Conservation (phyloP, 257 asterid genomes). For the Verbena officinalis region DNA sequence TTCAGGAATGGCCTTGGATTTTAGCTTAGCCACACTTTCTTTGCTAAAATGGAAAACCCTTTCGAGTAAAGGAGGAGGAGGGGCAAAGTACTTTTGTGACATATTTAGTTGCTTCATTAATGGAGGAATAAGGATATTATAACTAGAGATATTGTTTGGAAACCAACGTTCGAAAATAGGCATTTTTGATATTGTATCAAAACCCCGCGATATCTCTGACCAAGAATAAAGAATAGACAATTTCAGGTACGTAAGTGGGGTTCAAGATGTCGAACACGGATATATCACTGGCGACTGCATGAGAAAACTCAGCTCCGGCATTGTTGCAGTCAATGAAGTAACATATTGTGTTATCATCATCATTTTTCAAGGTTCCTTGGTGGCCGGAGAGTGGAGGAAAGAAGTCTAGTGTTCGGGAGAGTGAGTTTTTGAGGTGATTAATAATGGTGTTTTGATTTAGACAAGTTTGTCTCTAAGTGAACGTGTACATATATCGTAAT, state of each 20-base stretch:
- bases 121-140: no score
- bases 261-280: conserved; percentile 31
- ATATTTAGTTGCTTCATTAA: no score
- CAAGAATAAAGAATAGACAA: conserved; percentile 36
- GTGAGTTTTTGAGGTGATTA: conserved; percentile 46
- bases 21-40: no score
- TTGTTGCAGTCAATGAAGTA: conserved; percentile 46
- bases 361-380: conserved; percentile 25
- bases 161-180: no score
- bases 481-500: no score
- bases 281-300: conserved; percentile 33
- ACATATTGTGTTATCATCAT: conserved; percentile 23
- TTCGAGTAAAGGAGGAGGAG: no score
- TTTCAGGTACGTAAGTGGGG: conserved; percentile 26
- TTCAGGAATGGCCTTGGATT: no score
- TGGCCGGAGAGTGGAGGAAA: conserved; percentile 68
- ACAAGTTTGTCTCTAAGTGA: conserved; percentile 21
- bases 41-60: no score
- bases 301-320: conserved; percentile 41
- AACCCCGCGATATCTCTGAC: no score
- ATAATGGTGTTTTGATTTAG: conserved; percentile 19
- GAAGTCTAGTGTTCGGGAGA: conserved; percentile 45
- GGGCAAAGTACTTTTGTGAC: no score
- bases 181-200: no score
- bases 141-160: no score